These are phyloP conservation scores for Sergeia podlipaevii DNA, from an alignment of 208 protist genomes.

Conservation along the genomic window DNA sequence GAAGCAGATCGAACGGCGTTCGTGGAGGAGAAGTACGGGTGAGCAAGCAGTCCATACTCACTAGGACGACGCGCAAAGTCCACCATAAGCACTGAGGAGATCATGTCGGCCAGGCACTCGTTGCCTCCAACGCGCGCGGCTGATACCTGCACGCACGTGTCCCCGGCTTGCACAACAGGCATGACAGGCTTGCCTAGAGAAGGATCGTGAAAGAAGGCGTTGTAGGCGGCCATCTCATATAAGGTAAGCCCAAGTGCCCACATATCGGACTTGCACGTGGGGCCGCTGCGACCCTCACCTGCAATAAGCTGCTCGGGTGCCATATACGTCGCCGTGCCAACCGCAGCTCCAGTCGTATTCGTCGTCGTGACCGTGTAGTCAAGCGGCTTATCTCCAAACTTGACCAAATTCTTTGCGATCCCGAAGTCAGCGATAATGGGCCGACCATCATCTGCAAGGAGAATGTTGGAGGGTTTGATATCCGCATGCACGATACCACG, in stretches of 20 bases:
- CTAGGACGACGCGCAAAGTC: slow-evolving; percentile 26
- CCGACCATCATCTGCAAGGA: slow-evolving; percentile 52
- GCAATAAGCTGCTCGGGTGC: slow-evolving; percentile 49
- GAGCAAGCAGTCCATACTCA: slow-evolving; percentile 44
- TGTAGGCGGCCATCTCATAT: slow-evolving; percentile 42
- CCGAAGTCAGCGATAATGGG: slow-evolving; percentile 84
- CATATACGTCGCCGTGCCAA: slow-evolving; percentile 59
- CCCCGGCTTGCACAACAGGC: slow-evolving; percentile 28
- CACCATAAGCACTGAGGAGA: slow-evolving; percentile 26
- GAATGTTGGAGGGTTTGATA: slow-evolving; percentile 77
- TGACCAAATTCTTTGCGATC: slow-evolving; percentile 45
- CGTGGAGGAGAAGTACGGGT: slow-evolving; percentile 62
- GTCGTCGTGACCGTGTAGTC: slow-evolving; percentile 31
- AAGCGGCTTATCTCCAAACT: slow-evolving; percentile 23
- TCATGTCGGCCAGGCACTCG: slow-evolving; percentile 51
- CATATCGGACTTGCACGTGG: slow-evolving; percentile 40
- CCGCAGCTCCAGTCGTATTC: slow-evolving; percentile 1
- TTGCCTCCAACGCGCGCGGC: slow-evolving; percentile 44
- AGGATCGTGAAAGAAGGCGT: slow-evolving; percentile 42
- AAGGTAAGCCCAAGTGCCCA: slow-evolving; percentile 61
- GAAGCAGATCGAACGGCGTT: background rate
- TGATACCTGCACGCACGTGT: slow-evolving; percentile 26
- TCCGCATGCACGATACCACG: slow-evolving; percentile 73
- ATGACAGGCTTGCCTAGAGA: slow-evolving; percentile 21
- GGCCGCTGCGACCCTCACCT: slow-evolving; percentile 1